phyloP scores from a whole-genome alignment of 2,329 filamentous ascomycete species.

The Emergomyces orientalis region DNA sequence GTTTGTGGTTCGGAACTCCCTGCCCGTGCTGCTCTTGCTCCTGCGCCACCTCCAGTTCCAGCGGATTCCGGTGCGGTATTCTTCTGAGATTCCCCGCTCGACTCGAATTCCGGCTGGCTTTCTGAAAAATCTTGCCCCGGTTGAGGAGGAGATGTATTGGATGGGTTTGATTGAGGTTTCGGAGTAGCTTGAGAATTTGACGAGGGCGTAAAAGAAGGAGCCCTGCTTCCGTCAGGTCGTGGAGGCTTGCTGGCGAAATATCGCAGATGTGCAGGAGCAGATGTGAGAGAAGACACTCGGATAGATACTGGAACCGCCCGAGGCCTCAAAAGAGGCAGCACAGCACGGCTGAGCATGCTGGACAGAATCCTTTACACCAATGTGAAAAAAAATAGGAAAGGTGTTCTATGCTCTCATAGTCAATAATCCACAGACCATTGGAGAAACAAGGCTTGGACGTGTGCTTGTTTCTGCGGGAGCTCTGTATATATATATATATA shows the following conservation, averaged over 20 bases:
- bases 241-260: conserved; percentile 31
- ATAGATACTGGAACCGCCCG: conserved; percentile 30
- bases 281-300: conserved; percentile 27
- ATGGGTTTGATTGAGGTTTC: conserved; percentile 10
- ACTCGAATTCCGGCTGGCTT: conserved; percentile 33
- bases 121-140: conserved; percentile 23
- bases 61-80: conserved; percentile 24
- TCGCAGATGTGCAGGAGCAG: conserved; percentile 24
- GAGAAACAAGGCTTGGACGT: neutral
- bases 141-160: conserved; percentile 2
- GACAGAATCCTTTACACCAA: conserved; percentile 13
- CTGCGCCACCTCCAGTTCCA: conserved; percentile 17
- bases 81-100: conserved; percentile 25
- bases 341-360: conserved; percentile 39
- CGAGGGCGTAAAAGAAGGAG: conserved; percentile 14
- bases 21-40: conserved; percentile 17
- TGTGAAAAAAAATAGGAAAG: conserved; percentile 11
- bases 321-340: conserved; percentile 38
- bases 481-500: neutral
- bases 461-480: neutral
- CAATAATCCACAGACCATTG: conserved; percentile 7
- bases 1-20: conserved; percentile 11
- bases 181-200: conserved; percentile 3
- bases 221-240: conserved; percentile 20
- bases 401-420: conserved; percentile 18